Evolutionary conservation across 139 green algal genomes (phyloP).

Genomic region (Micromonas pusilla): DNA sequence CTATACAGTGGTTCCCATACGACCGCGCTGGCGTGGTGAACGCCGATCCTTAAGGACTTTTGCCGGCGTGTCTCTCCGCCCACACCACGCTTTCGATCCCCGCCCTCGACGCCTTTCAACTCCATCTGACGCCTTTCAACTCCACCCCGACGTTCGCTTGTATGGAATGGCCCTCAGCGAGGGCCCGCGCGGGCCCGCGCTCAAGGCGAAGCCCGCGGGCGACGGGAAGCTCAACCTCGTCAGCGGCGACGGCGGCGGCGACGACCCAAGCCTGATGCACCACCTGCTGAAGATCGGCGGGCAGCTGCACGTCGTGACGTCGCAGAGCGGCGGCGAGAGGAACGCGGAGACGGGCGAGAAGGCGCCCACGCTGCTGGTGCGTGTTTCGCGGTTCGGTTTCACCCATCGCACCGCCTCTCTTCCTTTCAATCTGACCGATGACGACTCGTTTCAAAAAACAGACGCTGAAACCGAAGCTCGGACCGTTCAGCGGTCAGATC

Average conservation of each 20-base stretch:
- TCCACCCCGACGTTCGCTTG: no score
- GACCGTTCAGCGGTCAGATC: neutral
- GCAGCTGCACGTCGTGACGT: neutral
- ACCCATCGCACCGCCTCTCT: no score
- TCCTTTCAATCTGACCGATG: no score
- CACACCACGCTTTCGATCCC: no score
- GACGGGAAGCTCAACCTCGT: neutral
- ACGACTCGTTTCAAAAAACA: neutral
- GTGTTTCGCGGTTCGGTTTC: no score
- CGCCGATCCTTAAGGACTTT: no score
- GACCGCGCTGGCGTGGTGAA: no score
- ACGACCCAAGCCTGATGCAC: constrained; percentile 3
- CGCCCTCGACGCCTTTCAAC: no score
- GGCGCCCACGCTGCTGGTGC: neutral
- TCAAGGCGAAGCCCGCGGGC: neutral
- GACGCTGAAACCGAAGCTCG: neutral
- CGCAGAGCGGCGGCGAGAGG: neutral
- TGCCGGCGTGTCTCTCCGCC: no score
- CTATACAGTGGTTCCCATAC: no score
- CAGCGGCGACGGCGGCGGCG: neutral
- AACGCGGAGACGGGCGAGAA: neutral
- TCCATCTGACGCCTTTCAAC: no score
- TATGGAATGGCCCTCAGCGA: no score
- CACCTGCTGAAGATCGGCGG: constrained; percentile 1
- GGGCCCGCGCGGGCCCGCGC: neutral